Percentiles rank a stretch among this genome's conserved stretches.
Conservation (phyloP, 345 rosid species). For the Arabis hirsuta region DNA sequence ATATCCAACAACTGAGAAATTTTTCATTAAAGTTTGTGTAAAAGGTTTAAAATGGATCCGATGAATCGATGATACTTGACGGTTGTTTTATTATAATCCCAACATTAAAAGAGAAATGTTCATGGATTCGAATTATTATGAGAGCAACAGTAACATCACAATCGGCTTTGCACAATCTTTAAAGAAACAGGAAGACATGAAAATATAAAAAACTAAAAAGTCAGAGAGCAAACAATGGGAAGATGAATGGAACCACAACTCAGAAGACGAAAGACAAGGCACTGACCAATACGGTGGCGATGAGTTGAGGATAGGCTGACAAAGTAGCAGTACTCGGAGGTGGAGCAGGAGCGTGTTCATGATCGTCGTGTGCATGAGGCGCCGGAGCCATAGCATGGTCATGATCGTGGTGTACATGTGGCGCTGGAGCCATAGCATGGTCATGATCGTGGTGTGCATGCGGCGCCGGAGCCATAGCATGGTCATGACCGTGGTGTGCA, state of each 20-base stretch:
- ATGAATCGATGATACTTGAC: too few relatives aligned
- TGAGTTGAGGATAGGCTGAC: constrained; percentile 36
- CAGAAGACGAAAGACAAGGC: constrained; percentile 32
- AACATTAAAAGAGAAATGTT: too few relatives aligned
- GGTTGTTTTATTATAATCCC: too few relatives aligned
- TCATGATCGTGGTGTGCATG: too few relatives aligned
- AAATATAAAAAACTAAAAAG: neutral
- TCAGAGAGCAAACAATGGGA: constrained; percentile 11
- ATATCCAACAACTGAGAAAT: too few relatives aligned
- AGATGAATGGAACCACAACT: constrained; percentile 15
- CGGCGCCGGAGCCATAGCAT: too few relatives aligned
- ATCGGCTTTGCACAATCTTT: neutral
- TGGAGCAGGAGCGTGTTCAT: constrained; percentile 21
- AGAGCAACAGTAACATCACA: too few relatives aligned
- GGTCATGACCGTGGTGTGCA: too few relatives aligned
- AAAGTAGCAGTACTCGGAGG: constrained; percentile 41
- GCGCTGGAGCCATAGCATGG: neutral
- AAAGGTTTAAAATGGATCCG: too few relatives aligned
- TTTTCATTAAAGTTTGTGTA: too few relatives aligned
- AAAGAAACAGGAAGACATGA: neutral
- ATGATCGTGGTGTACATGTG: neutral
- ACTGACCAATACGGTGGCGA: constrained; percentile 39
- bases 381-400: neutral
- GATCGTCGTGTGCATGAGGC: neutral
- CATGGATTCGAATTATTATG: too few relatives aligned